These are phyloP conservation scores for Leccinum rimulosum DNA, from an alignment of 768 basidiomycete species.

Conservation along the genomic window DNA sequence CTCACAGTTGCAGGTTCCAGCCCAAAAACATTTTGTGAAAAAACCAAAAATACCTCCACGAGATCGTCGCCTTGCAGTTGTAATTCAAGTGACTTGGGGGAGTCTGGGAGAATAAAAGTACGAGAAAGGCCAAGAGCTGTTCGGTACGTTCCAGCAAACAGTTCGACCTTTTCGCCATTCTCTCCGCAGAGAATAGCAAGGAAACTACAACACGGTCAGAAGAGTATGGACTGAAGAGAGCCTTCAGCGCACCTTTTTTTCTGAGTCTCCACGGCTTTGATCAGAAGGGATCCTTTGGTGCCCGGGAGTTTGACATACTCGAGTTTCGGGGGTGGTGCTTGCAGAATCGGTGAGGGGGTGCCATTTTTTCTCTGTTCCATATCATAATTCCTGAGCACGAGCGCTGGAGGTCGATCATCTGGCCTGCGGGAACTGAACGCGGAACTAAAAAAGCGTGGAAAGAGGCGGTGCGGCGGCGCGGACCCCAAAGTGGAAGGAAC, in stretches of 20 bases:
- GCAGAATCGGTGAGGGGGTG: constrained; percentile 38
- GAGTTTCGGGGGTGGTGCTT: constrained; percentile 74
- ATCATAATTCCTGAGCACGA: constrained; percentile 38
- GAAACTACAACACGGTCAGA: constrained; percentile 51
- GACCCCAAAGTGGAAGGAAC: constrained; percentile 31
- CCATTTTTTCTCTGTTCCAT: constrained; percentile 38
- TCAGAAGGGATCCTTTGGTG: constrained; percentile 78
- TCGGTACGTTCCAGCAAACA: constrained; percentile 88
- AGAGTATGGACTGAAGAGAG: not conserved
- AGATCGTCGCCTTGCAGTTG: constrained; percentile 91
- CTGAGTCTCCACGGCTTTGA: constrained; percentile 86
- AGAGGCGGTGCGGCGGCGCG: constrained; percentile 55
- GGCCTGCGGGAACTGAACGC: constrained; percentile 59
- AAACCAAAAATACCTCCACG: constrained; percentile 89
- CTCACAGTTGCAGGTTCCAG: constrained; percentile 90
- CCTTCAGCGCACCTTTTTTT: constrained; percentile 67
- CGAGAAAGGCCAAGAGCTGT: constrained; percentile 90
- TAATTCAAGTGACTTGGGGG: constrained; percentile 81
- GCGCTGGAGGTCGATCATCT: constrained; percentile 48
- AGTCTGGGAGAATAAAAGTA: constrained; percentile 90
- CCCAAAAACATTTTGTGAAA: constrained; percentile 89
- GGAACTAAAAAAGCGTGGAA: constrained; percentile 68
- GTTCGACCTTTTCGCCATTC: constrained; percentile 88
- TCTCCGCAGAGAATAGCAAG: constrained; percentile 92
- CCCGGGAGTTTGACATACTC: constrained; percentile 93